These are phyloP conservation scores for Alternaria novae-zelandiae DNA, from an alignment of 2,329 filamentous ascomycete species.

Conservation along the genomic window DNA sequence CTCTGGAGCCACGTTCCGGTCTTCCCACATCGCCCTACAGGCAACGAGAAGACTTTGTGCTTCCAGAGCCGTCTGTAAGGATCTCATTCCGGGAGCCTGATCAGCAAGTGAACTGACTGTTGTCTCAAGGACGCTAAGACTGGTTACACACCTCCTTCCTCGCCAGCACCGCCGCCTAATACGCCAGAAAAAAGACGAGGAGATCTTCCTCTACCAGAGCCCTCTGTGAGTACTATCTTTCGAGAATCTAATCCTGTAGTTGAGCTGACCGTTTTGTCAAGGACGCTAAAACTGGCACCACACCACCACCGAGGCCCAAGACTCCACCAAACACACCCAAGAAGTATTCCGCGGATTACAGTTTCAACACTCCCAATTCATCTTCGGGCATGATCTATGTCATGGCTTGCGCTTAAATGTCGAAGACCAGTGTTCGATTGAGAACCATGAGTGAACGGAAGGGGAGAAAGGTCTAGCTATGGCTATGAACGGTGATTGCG, in stretches of 20 bases:
- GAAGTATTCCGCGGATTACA: not conserved
- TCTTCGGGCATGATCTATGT: too few species aligned
- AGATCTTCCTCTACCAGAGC: not conserved
- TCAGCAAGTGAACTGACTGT: not conserved
- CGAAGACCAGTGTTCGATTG: not conserved
- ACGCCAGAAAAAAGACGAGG: not conserved
- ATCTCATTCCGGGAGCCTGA: fast-evolving
- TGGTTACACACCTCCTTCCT: not conserved
- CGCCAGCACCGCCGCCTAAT: not conserved
- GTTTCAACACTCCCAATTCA: not conserved
- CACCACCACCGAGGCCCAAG: not conserved
- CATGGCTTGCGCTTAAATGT: not conserved
- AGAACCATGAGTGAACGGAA: not conserved
- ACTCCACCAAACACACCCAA: not conserved
- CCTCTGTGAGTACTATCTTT: not conserved
- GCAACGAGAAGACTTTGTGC: not conserved
- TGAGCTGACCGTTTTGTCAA: not conserved
- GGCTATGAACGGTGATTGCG: not conserved
- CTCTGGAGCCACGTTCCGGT: not conserved
- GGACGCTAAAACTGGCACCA: not conserved
- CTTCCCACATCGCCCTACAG: not conserved
- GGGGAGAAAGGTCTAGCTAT: not conserved
- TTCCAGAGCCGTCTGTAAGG: not conserved
- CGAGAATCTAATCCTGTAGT: not conserved
- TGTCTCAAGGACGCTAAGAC: not conserved